These are phyloP conservation scores for Stevia rebaudiana DNA, from an alignment of 140 eudicot genomes.

Conservation along the genomic window DNA sequence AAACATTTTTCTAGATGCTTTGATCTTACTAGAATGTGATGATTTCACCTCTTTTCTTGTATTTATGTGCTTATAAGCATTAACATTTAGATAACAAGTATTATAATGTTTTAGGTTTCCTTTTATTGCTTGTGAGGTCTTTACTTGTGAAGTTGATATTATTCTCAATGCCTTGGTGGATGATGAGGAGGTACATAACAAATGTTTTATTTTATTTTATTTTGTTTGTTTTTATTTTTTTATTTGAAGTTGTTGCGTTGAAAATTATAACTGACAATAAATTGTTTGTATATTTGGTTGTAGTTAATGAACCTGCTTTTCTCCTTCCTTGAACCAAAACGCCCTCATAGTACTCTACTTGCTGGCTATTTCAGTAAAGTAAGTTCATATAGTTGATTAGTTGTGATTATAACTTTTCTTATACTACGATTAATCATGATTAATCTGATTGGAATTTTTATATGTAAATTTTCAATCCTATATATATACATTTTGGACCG, in stretches of 20 bases:
- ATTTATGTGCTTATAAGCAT: conserved; percentile 8
- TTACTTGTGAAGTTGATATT: conserved; percentile 93
- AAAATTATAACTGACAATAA: conserved; percentile 15
- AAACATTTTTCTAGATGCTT: conserved; percentile 14
- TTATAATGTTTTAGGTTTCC: conserved; percentile 57
- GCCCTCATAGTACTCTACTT: conserved; percentile 59
- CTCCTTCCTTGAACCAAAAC: conserved; percentile 80
- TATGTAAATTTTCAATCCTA: no score
- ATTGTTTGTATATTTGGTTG: conserved; percentile 16
- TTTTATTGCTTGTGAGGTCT: conserved; percentile 89
- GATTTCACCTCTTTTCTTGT: background rate
- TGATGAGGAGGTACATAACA: conserved; percentile 77
- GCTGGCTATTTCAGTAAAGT: conserved; percentile 99
- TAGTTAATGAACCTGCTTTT: conserved; percentile 87
- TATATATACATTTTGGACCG: no score
- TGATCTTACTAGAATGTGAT: conserved; percentile 2
- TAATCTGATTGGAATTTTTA: no score
- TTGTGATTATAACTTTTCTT: background rate
- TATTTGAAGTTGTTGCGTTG: background rate
- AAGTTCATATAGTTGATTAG: conserved; percentile 6
- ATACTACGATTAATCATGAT: no score
- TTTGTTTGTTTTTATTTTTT: background rate
- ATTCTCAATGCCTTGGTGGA: conserved; percentile 88
- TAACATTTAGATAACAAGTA: conserved; percentile 2
- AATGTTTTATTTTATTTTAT: background rate